phyloP scores from a whole-genome alignment of 148 eudicot species.

The Nyssa sinensis region DNA sequence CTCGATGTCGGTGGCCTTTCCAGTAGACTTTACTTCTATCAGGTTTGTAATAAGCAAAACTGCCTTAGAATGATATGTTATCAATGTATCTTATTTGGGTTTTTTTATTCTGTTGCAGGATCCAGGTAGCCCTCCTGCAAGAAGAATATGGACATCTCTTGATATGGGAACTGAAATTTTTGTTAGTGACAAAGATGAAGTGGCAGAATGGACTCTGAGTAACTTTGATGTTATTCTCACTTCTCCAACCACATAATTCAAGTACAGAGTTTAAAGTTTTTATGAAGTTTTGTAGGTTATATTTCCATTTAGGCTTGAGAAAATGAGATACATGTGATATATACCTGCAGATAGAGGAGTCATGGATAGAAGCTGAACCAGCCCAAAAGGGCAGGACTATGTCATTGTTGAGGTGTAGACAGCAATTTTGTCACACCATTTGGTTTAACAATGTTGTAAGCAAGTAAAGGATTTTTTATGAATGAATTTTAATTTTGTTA shows the following conservation, averaged over 20 bases:
- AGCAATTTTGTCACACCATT: too few species aligned
- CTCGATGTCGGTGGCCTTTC: conserved; percentile 81
- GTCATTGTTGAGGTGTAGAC: too few species aligned
- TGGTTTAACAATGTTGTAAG: too few species aligned
- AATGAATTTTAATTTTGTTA: too few species aligned
- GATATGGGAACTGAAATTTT: conserved; percentile 84
- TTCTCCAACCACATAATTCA: conserved; percentile 16
- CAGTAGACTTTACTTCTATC: conserved; percentile 74
- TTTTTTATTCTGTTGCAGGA: conserved; percentile 46
- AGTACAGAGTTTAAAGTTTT: not conserved
- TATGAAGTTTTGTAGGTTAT: too few species aligned
- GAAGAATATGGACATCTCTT: conserved; percentile 73
- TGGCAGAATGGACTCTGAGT: conserved; percentile 73
- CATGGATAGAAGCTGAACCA: too few species aligned
- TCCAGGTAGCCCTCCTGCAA: conserved; percentile 67
- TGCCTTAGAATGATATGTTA: not conserved
- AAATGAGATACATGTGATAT: not conserved
- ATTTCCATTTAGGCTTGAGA: too few species aligned
- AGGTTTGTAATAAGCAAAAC: conserved; percentile 30
- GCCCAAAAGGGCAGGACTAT: too few species aligned
- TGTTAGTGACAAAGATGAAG: conserved; percentile 59
- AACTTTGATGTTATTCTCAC: conserved; percentile 72
- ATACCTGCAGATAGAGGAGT: not conserved
- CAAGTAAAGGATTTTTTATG: too few species aligned
- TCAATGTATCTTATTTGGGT: too few species aligned